Base-by-base conservation (phyloP, 257 asterid species). In the Rehmannia glutinosa region DNA sequence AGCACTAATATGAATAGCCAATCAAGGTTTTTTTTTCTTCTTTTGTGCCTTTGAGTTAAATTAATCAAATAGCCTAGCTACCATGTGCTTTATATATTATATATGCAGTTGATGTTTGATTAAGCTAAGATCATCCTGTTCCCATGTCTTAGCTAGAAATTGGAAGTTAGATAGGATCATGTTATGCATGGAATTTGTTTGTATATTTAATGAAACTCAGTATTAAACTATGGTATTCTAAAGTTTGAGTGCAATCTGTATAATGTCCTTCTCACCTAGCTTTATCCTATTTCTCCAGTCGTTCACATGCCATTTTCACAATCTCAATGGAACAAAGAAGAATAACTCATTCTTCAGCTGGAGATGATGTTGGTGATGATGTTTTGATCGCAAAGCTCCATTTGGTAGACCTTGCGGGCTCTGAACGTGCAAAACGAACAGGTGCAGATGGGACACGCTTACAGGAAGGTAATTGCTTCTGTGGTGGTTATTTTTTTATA, bases 1-100 rank as follows among this genome's bases (percentile, higher is more conserved):
- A 94, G 99, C 86, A 94, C 99, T 23, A 94, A 94, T 57, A 94
- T 94, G 99, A 94, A 94, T 56, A 85, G 93, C 50, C 97, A 94
- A 69, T 94, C 99, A 46, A 94, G 99, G 99, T 88, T 43, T 16
- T 1, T 23, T 28, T 71, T 39, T 59, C 7, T 45, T 2, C 15
- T 65, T 20, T 15, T 8, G 11, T 1, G 21, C 15, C 8, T 30
- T 9, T 28, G 3, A 35, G 15, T 43, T 45, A 13, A 51, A 42
- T 28, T 35, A 16, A 42, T 3, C 1, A 16, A 16, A 30, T 5
- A 13, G 50, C 46, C n/a, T n/a, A 38, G 5, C 9, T 24, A 12
- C 42, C 6, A 38, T 54, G 55, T 30, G 46, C 15, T 43, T 2
- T n/a, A 4, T 19, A 43, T 49, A 24, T 21, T 32, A 13, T 25